Base-by-base conservation (phyloP, 2,329 filamentous ascomycete genomes). In the Alternaria sp. region DNA sequence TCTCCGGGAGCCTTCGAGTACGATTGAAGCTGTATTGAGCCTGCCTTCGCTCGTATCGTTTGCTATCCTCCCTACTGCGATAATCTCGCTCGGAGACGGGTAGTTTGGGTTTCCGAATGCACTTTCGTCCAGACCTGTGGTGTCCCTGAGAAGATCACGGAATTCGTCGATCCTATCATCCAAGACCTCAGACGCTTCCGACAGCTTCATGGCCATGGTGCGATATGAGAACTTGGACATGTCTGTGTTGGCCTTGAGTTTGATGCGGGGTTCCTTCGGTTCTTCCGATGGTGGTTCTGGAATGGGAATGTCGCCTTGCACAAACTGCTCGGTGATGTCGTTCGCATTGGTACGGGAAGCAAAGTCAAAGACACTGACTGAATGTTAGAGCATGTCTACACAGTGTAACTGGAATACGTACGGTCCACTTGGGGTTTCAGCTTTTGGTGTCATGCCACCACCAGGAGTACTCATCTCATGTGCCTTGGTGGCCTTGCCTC, bases 151-250 rank as follows among this genome's bases (percentile, higher is more conserved):
- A 2, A 93, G 79, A n/a, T 83, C 81, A 60, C 88, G 85, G 72
- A 97, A 97, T 64, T 94, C 93, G 71, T 98, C 93, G 81, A 99
- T 97, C 70, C 93, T 87, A 79, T 98, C 94, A 79, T 99, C 95
- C 8, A 98, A 85, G 45, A 97, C 92, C 78, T 97, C 94, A 5
- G 94, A 97, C 0, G 93, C 89, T 76, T 97, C 94, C 5, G 92
- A 94, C 7, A 95, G 85, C 74, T 97, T 97, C 93, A 98, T 97
- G 2, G 92, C 91, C 84, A 98, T 90, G 2, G 93, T 92, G 75
- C 94, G 95, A 80, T 98, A 99, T 1, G 85, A 88, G 68, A 97
- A 90, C 77, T 97, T 97, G 77, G 94, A 93, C 73, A 93, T 86
- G 76, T 98, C 94, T 1, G 93, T 94, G 61, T 92, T 92, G 3